A percentile compares a stretch with the other conserved stretches of the same genome.
Conservation (phyloP, 352 stramenopile genomes). For the Plasmopara muralis region DNA sequence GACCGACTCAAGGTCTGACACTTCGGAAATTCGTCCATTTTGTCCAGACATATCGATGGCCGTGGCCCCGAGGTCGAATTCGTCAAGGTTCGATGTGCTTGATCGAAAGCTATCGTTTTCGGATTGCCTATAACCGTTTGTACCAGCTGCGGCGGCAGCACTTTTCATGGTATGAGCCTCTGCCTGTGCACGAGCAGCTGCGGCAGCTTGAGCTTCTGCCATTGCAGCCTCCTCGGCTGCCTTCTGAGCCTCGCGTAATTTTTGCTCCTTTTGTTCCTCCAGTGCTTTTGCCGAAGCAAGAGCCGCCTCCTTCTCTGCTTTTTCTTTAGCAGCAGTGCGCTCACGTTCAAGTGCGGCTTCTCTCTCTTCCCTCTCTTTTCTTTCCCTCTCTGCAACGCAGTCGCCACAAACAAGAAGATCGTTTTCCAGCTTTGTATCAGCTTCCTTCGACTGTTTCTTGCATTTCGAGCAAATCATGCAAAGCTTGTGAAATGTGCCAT, state of each 20-base stretch:
- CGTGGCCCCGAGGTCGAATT: constrained; percentile 64
- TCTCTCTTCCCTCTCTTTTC: constrained; percentile 42
- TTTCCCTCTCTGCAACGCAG: constrained; percentile 27
- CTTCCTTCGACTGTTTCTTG: constrained; percentile 60
- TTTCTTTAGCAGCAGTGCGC: constrained; percentile 32
- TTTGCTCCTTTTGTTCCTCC: constrained; percentile 40
- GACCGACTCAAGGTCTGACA: constrained; percentile 57
- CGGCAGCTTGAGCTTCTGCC: no score
- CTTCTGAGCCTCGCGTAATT: constrained; percentile 25
- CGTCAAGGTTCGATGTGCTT: constrained; percentile 42
- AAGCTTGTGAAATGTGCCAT: constrained; percentile 63
- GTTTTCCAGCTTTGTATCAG: constrained; percentile 42
- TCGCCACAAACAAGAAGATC: constrained; percentile 50
- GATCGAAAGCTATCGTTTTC: constrained; percentile 26
- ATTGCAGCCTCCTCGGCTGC: constrained; percentile 32
- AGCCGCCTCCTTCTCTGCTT: constrained; percentile 46
- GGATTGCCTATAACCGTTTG: constrained; percentile 20
- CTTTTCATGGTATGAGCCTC: constrained; percentile 24
- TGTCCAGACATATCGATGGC: constrained; percentile 27
- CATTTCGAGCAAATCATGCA: constrained; percentile 75
- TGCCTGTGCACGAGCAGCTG: constrained; percentile 19
- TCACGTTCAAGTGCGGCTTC: constrained; percentile 41
- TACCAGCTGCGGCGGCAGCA: constrained; percentile 24
- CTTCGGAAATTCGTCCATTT: constrained; percentile 52
- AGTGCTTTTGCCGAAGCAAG: constrained; percentile 39